These are phyloP conservation scores for Leishmania turanica DNA, from an alignment of 208 protist genomes.

Conservation along the genomic window DNA sequence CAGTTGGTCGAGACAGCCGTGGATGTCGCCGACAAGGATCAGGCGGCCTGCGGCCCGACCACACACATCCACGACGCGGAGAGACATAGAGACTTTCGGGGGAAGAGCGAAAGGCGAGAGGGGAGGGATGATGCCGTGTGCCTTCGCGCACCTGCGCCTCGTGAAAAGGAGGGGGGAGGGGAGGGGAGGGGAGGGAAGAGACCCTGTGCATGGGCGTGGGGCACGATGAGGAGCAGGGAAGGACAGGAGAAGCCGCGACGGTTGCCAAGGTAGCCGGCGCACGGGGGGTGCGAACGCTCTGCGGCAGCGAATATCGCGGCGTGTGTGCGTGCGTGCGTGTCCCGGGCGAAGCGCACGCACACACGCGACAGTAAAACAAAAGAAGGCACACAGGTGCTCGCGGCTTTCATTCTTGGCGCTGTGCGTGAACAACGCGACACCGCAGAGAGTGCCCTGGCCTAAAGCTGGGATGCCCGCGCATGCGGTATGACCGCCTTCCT, in stretches of 20 bases:
- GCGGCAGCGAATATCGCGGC: neutral
- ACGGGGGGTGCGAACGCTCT: neutral
- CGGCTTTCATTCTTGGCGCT: neutral
- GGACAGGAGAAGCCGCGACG: neutral
- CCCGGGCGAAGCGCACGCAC: neutral
- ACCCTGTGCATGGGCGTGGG: neutral
- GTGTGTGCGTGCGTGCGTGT: neutral
- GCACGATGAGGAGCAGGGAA: neutral
- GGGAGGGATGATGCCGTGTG: neutral
- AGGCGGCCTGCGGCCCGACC: conserved; percentile 36
- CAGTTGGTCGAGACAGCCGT: conserved; percentile 71
- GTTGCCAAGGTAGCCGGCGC: neutral
- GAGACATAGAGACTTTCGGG: conserved; percentile 12
- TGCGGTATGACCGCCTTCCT: neutral
- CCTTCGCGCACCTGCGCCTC: neutral
- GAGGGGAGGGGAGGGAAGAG: neutral
- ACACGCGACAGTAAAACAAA: neutral
- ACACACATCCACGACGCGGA: conserved; percentile 23
- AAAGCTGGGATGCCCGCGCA: neutral
- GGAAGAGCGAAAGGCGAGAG: neutral
- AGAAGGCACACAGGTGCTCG: neutral
- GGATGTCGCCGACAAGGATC: conserved; percentile 80
- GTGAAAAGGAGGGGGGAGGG: neutral
- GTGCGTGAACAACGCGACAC: neutral
- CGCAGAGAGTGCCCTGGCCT: neutral